Evolutionary conservation across 192 early-diverging fungal genomes (phyloP).

Genomic region (Podila epicladia): DNA sequence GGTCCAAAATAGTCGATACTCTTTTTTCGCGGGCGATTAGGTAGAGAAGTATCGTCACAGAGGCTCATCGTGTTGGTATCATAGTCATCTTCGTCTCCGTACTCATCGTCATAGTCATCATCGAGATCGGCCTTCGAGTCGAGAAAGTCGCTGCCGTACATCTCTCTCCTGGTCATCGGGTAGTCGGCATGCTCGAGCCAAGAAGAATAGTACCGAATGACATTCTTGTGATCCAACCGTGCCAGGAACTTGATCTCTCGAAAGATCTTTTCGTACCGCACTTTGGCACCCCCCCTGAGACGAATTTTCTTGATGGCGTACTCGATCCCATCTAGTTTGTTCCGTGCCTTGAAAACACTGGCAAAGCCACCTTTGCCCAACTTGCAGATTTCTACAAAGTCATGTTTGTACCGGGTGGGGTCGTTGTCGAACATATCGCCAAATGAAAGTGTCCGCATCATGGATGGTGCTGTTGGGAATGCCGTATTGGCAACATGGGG

Average conservation of each 20-base stretch:
- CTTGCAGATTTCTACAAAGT: constrained; percentile 81
- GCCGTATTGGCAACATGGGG: neutral
- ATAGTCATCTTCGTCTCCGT: constrained; percentile 30
- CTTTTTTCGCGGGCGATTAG: constrained; percentile 1
- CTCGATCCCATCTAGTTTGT: constrained; percentile 87
- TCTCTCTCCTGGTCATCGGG: constrained; percentile 22
- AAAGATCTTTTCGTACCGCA: constrained; percentile 77
- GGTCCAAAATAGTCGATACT: constrained; percentile 42
- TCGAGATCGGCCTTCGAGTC: constrained; percentile 45
- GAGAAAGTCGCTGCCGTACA: constrained; percentile 14
- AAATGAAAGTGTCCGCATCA: constrained; percentile 53
- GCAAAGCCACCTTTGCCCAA: constrained; percentile 97
- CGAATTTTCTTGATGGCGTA: constrained; percentile 94
- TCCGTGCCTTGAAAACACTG: constrained; percentile 80
- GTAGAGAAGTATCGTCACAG: constrained; percentile 1
- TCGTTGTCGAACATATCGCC: constrained; percentile 65
- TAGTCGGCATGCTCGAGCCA: constrained; percentile 85
- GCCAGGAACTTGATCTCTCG: constrained; percentile 93
- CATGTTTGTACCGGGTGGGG: constrained; percentile 78
- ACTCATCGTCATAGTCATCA: constrained; percentile 43
- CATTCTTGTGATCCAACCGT: constrained; percentile 85
- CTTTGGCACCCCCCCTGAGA: constrained; percentile 61
- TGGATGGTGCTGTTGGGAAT: constrained; percentile 8
- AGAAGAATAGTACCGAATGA: constrained; percentile 92
- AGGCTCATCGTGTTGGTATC: constrained; percentile 23